These are phyloP conservation scores for Candida michaelii DNA, from an alignment of 805 yeast genomes.

Conservation along the genomic window DNA sequence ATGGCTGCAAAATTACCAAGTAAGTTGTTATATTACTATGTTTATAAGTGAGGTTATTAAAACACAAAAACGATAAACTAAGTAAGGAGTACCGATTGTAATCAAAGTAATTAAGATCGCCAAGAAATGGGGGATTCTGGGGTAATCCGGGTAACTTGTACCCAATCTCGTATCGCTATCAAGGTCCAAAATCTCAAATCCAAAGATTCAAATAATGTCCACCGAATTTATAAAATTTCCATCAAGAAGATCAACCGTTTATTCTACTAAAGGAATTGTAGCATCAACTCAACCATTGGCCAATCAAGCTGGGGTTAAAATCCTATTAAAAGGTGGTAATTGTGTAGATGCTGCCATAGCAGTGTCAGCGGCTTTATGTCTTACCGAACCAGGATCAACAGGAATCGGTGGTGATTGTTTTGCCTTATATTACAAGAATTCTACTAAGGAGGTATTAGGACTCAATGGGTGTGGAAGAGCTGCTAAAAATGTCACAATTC, in stretches of 20 bases:
- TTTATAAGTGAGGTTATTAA: no score
- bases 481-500: conserved; percentile 50
- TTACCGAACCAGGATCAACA: conserved; percentile 59
- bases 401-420: conserved; percentile 74
- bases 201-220: conserved; percentile 15
- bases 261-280: conserved; percentile 70
- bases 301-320: conserved; percentile 66
- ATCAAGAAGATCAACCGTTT: conserved; percentile 73
- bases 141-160: background rate
- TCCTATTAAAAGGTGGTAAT: conserved; percentile 72
- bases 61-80: no score
- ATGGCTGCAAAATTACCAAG: no score
- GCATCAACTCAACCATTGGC: conserved; percentile 78
- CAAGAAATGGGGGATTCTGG: no score
- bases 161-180: background rate
- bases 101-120: no score
- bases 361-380: conserved; percentile 53
- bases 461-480: conserved; percentile 77
- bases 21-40: no score
- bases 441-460: conserved; percentile 55
- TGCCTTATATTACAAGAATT: conserved; percentile 54
- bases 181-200: background rate
- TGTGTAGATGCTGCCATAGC: conserved; percentile 67
- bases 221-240: conserved; percentile 29
- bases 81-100: no score